phyloP scores from a whole-genome alignment of 805 yeast species.

The Starmerella powellii region DNA sequence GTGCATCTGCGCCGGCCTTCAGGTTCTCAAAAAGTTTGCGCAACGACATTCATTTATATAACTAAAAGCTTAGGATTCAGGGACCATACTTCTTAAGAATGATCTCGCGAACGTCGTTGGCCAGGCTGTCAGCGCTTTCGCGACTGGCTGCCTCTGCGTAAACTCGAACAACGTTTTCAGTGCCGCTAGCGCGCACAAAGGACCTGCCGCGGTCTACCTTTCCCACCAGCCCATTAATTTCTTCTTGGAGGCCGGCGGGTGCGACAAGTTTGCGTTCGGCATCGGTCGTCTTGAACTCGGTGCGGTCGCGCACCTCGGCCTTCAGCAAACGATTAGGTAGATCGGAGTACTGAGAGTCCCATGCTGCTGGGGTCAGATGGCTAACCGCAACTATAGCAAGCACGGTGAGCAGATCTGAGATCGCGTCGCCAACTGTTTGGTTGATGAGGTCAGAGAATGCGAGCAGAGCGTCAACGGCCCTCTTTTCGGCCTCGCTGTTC shows the following conservation, averaged over 20 bases:
- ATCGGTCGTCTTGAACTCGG: constrained; percentile 67
- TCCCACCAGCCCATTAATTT: constrained; percentile 54
- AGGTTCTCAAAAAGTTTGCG: too few relatives aligned
- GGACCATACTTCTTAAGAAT: constrained; percentile 15
- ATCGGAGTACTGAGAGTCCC: constrained; percentile 71
- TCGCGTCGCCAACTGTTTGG: constrained; percentile 97
- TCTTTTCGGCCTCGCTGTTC: constrained; percentile 34
- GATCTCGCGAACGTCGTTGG: constrained; percentile 25
- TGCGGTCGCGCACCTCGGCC: constrained; percentile 72
- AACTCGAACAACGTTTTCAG: constrained; percentile 93
- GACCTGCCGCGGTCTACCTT: constrained; percentile 57
- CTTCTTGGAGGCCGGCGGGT: constrained; percentile 65
- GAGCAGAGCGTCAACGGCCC: constrained; percentile 43
- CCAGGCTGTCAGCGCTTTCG: constrained; percentile 38
- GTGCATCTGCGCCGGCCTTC: too few relatives aligned
- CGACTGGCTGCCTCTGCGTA: constrained; percentile 72
- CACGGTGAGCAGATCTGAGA: constrained; percentile 78
- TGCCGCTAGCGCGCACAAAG: constrained; percentile 93
- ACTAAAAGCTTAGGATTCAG: background rate
- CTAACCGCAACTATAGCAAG: constrained; percentile 49
- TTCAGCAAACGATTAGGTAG: constrained; percentile 77
- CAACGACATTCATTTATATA: background rate
- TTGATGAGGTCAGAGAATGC: constrained; percentile 64
- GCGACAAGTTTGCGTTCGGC: constrained; percentile 73
- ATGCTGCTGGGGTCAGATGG: constrained; percentile 47